Evolutionary conservation across 2,329 filamentous ascomycete species (phyloP), one percentile per base, ranked within the genome.

Genomic region (Aspergillus luchuensis): DNA sequence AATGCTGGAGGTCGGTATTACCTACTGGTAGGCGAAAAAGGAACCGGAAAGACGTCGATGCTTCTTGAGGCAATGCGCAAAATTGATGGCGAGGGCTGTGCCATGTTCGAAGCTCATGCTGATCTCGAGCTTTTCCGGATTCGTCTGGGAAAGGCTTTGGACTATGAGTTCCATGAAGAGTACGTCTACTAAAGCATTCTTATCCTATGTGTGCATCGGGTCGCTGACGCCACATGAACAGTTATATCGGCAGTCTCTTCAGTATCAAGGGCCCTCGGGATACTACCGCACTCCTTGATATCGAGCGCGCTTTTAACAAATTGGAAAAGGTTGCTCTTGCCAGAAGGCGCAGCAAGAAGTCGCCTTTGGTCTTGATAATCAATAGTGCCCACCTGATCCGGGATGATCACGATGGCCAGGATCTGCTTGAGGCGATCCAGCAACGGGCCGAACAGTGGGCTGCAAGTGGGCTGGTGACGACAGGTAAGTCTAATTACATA

Each of bases 391-490:
- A 99, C 79, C 82, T 99, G 17, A 85, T 99, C 17, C 86, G 93
- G 66, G 91, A 98, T 74, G 90, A 98, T 69, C 91, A 96, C 5
- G 91, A 96, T 69, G 95, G 95, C n/a, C 89, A 90, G 58, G 92
- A 98, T 73, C 81, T 99, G 13, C 87, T 99, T 45, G 95, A 99
- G 76, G 86, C 99, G 53, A 87, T 99, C 30, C 95, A 99, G 72
- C 95, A 99, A 74, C 87, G 93, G 33, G 94, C 95, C 1, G 95
- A 99, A 77, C 91, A 95, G 75, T 99, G 95, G 95, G 94, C 95
- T 1, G 95, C 94, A 1, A 87, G 91, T 19, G 94, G 92, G 66
- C 84, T 99, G 8, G 91, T 96, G 30, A 98, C 95, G 1, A 80
- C 88, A 60, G 81, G 77, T 78, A 70, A 63, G 72, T 58, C 30